Conservation (phyloP, 345 rosid species). For the Salix purpurea region DNA sequence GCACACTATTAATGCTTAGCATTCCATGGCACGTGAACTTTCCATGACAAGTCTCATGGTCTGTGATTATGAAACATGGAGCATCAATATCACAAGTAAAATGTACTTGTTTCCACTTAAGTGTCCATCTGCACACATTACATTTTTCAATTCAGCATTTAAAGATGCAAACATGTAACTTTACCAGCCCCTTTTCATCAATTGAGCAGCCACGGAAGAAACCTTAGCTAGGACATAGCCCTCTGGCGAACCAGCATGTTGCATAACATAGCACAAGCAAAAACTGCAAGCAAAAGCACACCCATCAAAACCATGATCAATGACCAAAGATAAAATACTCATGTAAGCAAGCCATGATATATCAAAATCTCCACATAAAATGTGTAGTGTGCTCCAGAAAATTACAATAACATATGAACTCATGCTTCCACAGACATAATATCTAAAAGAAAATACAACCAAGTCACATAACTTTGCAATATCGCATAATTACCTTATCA, state of each 20-base stretch:
- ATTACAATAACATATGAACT: too few relatives aligned
- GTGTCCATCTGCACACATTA: too few relatives aligned
- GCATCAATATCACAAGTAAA: not conserved
- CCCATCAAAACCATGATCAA: not conserved
- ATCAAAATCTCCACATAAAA: too few relatives aligned
- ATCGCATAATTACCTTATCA: conserved; percentile 51
- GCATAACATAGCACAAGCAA: conserved; percentile 74
- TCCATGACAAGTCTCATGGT: not conserved
- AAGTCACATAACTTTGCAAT: not conserved
- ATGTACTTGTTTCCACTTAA: not conserved
- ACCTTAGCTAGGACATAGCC: conserved; percentile 86
- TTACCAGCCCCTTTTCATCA: conserved; percentile 99
- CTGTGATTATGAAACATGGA: conserved; percentile 3
- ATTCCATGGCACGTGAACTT: not conserved
- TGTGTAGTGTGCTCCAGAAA: too few relatives aligned
- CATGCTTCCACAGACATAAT: too few relatives aligned
- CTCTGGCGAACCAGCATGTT: conserved; percentile 74
- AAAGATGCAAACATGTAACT: conserved; percentile 9
- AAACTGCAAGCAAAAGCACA: conserved; percentile 48
- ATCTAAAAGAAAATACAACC: too few relatives aligned
- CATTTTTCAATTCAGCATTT: not conserved
- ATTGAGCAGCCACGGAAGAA: conserved; percentile 92
- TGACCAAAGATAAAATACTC: not conserved
- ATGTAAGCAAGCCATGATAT: too few relatives aligned
- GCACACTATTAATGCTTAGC: too few relatives aligned